Base-by-base conservation (phyloP, 2,329 filamentous ascomycete species). In the Grosmannia penicillata region DNA sequence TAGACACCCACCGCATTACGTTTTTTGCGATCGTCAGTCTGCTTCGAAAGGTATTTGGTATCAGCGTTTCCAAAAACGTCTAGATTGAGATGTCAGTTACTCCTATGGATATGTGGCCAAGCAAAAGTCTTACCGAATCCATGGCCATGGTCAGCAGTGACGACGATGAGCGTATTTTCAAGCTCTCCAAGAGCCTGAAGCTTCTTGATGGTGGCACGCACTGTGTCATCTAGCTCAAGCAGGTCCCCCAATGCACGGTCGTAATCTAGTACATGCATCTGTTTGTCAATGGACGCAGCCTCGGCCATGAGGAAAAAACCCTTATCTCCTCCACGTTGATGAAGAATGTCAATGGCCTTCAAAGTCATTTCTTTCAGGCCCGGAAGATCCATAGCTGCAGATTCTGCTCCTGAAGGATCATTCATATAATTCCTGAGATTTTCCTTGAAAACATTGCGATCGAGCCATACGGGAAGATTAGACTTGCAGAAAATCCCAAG, bases 271-370 rank as follows among this genome's bases (percentile, higher is more conserved):
- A 65, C 56, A 61, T 93, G 84, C 83, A 93, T 91, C 68, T 84
- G 79, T 68, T 93, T 93, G 61, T 91, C 84, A 48, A 93, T 82
- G 2, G 76, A 83, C 14, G 84, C 84, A 21, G 79, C 84, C 57
- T 93, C 84, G 11, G 77, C 76, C 83, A 93, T 91, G 52, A 93
- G 68, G 67, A 91, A 85, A 70, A 81, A 93, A 6, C 84, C 84
- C 43, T 82, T 70, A 41, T 79, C 68, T 25, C 70, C 69, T 22
- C 76, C 74, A 42, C 73, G 68, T 28, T 66, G 66, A 55, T 79
- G 61, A n/a, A 91, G 71, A 38, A 89, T 75, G 42, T 89, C 82
- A 36, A 91, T 71, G 19, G 83, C 83, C 64, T 93, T 93, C 49
- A 87, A 65, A 0, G 84, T 87, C 84, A 93, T 93, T 32, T 91